Conservation (phyloP, 225 moss, liverwort and hornwort genomes). For the Polytrichum commune region DNA sequence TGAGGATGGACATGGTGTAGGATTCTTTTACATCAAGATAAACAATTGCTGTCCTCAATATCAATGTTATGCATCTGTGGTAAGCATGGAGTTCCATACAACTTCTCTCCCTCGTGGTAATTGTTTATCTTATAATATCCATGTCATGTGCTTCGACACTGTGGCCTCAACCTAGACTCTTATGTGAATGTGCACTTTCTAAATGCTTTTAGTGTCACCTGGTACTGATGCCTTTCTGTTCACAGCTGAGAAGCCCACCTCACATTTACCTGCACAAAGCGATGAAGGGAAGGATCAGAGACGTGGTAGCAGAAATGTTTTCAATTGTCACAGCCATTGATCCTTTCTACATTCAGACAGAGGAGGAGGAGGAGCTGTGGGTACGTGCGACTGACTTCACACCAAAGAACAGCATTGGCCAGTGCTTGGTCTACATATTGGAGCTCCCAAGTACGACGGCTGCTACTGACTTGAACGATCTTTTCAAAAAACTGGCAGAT, state of each 20-base stretch:
- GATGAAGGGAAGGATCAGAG: slow-evolving; percentile 20
- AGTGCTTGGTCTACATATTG: slow-evolving; percentile 64
- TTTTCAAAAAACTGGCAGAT: slow-evolving; percentile 51
- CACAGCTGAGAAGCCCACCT: slow-evolving; percentile 52
- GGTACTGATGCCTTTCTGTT: not conserved
- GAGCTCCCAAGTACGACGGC: slow-evolving; percentile 30
- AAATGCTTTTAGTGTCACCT: not conserved
- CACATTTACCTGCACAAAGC: slow-evolving; percentile 34
- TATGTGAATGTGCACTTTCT: no score
- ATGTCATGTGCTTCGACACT: no score
- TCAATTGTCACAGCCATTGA: slow-evolving; percentile 13
- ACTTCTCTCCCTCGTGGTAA: no score
- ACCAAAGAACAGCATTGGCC: slow-evolving; percentile 46
- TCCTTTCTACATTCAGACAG: slow-evolving; percentile 27
- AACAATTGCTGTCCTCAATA: not conserved
- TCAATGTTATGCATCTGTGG: not conserved
- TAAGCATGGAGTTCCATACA: no score
- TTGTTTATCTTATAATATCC: no score
- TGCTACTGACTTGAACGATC: slow-evolving; percentile 36
- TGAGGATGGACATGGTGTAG: not conserved
- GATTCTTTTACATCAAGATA: not conserved
- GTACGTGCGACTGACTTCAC: slow-evolving; percentile 75
- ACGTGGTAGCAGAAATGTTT: slow-evolving; percentile 32
- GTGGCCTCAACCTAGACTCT: no score
- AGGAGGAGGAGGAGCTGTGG: slow-evolving; percentile 49